Evolutionary conservation across 768 basidiomycete species (phyloP), one percentile per base, ranked within the genome.

Genomic region (Collybia sp.): DNA sequence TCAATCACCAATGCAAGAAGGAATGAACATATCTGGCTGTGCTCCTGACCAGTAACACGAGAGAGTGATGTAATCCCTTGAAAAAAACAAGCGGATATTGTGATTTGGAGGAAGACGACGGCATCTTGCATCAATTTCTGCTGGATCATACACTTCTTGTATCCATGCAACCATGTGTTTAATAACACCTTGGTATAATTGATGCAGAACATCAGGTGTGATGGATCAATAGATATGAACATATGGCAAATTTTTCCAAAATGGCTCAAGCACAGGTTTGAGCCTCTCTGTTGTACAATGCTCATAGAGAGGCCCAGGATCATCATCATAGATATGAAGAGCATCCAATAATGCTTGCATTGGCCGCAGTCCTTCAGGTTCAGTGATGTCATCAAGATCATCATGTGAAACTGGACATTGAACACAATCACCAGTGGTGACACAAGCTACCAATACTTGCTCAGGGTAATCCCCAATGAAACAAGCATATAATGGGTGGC

Each of bases 391-490:
- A 0, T 50, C 51, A 12, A 54, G 48, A 13, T 54, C 16, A 47
- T 60, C 48, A 51, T 47, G 43, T 45, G 52, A 11, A 43, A 58
- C 38, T 19, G 44, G 50, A 36, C 55, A 58, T n/a, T 15, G 19
- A 0, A 57, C 53, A 43, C 61, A 64, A 1, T 55, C 44, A 18
- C 58, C 58, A 13, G 50, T 54, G 30, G 54, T 50, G 18, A 51
- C 54, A 17, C 61, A 60, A 0, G 58, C 56, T 0, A 66, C 61
- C 1, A 73, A 57, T 25, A 64, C 64, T 40, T 73, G 71, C 53
- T 74, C 69, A 0, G 71, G 71, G 39, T 70, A 64, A 53, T 72
- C 67, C 1, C 63, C 67, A 8, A 68, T 52, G 43, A 67, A 70
- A 0, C 58, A 54, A 2, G 71, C 67, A 1, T 74, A 46, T 30